Conservation (phyloP, 768 basidiomycete species). For the Dacryopinax primogenitus region DNA sequence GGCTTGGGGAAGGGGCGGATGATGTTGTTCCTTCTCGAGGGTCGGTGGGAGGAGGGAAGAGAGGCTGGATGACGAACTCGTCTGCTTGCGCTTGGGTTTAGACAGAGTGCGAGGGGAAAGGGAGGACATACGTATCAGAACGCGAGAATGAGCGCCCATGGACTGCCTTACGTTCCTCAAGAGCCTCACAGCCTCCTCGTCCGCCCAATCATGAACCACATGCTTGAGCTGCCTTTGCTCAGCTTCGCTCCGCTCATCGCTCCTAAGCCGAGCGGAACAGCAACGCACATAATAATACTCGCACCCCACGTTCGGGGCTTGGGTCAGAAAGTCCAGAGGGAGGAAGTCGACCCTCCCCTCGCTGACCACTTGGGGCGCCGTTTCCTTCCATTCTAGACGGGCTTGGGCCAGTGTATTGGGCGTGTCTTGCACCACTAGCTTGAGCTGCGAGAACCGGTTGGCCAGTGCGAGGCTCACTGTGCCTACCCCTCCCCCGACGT, state of each 20-base stretch:
- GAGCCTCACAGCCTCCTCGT: conserved; percentile 22
- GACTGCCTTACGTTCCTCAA: conserved; percentile 25
- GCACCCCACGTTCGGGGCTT: conserved; percentile 28
- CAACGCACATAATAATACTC: conserved; percentile 28
- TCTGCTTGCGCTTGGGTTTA: neutral
- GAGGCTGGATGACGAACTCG: conserved; percentile 11
- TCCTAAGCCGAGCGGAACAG: neutral
- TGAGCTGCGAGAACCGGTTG: conserved; percentile 24
- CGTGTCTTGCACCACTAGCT: conserved; percentile 27
- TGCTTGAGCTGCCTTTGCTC: conserved; percentile 19
- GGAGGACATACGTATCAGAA: conserved; percentile 26
- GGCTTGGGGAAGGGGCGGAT: conserved; percentile 28
- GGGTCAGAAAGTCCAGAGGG: conserved; percentile 31
- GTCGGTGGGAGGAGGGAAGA: neutral
- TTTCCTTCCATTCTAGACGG: conserved; percentile 25
- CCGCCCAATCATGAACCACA: conserved; percentile 28
- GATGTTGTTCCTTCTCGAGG: neutral
- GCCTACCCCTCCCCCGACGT: conserved; percentile 30
- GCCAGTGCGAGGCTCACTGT: conserved; percentile 25
- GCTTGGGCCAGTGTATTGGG: conserved; percentile 21
- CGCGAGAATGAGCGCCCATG: conserved; percentile 23
- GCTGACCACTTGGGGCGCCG: conserved; percentile 29
- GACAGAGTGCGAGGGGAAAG: neutral
- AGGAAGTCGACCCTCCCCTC: conserved; percentile 30
- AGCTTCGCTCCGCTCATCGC: neutral